Evolutionary conservation across 2,329 filamentous ascomycete species (phyloP).

Genomic region (Purpureocillium lavendulum): DNA sequence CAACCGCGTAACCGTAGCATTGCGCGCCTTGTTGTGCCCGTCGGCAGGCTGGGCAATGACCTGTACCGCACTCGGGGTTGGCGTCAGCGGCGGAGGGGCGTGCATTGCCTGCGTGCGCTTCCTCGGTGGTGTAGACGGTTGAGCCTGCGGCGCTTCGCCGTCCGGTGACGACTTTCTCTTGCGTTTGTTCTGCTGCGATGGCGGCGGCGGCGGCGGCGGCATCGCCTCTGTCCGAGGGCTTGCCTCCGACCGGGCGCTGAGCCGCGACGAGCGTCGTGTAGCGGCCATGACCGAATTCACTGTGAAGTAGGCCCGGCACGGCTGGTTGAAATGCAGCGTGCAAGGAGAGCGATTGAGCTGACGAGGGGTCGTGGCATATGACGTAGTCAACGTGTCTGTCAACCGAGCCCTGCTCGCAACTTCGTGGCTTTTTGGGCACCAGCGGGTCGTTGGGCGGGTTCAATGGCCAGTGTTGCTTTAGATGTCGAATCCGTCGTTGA

Average conservation of each 20-base stretch:
- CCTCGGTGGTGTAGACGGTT: constrained; percentile 21
- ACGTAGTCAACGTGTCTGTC: too few relatives aligned
- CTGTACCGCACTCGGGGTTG: constrained; percentile 35
- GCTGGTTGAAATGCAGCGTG: neutral
- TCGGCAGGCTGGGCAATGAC: constrained; percentile 25
- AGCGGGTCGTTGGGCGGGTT: too few relatives aligned
- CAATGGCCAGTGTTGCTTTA: too few relatives aligned
- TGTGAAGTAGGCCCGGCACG: neutral
- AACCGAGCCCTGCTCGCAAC: too few relatives aligned
- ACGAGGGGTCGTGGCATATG: neutral
- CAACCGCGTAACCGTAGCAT: constrained; percentile 40
- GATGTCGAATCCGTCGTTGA: neutral
- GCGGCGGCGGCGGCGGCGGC: constrained; percentile 9
- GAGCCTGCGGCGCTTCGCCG: constrained; percentile 11
- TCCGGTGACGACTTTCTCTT: constrained; percentile 25
- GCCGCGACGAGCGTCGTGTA: constrained; percentile 31
- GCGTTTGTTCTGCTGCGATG: constrained; percentile 11
- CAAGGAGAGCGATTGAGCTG: neutral
- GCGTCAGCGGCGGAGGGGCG: constrained; percentile 31
- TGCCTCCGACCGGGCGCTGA: constrained; percentile 21
- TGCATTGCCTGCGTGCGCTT: constrained; percentile 16
- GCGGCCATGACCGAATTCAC: constrained; percentile 17
- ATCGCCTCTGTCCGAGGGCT: constrained; percentile 8
- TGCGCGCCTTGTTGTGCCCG: constrained; percentile 27
- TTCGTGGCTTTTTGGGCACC: too few relatives aligned